Evolutionary conservation across 805 yeast genomes (phyloP), one percentile per base, ranked within the genome.

Genomic region (Cyberlindnera amylophila): DNA sequence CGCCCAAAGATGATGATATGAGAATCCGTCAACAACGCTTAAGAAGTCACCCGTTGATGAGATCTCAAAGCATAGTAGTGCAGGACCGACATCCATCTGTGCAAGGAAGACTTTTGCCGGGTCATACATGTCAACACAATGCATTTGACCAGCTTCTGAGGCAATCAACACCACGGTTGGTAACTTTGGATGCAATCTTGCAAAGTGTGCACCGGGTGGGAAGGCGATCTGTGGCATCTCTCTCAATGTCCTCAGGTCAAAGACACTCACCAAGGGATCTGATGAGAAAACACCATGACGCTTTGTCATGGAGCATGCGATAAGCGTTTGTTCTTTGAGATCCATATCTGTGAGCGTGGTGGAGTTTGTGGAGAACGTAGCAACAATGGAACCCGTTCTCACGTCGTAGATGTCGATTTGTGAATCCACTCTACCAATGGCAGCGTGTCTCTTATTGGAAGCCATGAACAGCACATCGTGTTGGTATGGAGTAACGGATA

Each of bases 161-260:
- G 87, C 83, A 7, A 86, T 79, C 4, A 88, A 61, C 34, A 88
- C 77, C 28, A 84, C 79, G 30, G 86, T 84, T 6, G 96, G 85
- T 38, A 89, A 59, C 46, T 85, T 83, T 6, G 98, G 97, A 64
- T 91, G 97, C 47, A 91, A 71, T 37, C 85, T 73, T 1, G 84
- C 93, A 58, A 75, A 85, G 9, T 85, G 73, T 1, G 98, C 96
- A 11, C 97, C 97, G 0, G 89, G 82, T 1, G 93, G 89, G 55
- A 89, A 88, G 4, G 96, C 79, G 7, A 91, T 71, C 3, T 97
- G 96, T 0, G 95, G 70, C 42, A 82, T 63, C 2, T 89, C 74
- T 39, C 77, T 74, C 77, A 86, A 69, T 44, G 79, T 75, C 47
- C 95, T 73, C 24, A 87, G 61, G 61, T 93, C 98, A 60, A 79